Evolutionary conservation across 176 grass and related monocot genomes (phyloP).

Genomic region (Carex cristatella): DNA sequence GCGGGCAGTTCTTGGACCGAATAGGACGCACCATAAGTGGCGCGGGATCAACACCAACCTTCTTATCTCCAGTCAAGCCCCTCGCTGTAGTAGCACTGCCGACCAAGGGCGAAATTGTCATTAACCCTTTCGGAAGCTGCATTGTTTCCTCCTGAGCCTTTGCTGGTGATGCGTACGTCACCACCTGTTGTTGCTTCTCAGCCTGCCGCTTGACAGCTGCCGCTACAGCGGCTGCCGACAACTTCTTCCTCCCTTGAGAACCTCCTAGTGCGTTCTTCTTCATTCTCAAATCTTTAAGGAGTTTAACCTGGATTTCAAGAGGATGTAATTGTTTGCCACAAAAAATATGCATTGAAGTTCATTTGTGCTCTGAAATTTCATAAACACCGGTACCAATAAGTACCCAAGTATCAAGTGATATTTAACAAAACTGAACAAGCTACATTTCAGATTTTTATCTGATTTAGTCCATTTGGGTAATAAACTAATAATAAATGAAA

Average conservation of each 20-base stretch:
- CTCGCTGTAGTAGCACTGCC: constrained; percentile 14
- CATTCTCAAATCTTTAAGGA: constrained; percentile 16
- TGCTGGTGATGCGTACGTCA: background rate
- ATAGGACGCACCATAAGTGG: constrained; percentile 59
- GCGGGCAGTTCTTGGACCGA: constrained; percentile 92
- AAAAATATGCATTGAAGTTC: background rate
- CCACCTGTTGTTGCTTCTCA: constrained; percentile 36
- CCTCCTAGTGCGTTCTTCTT: background rate
- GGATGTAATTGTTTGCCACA: background rate
- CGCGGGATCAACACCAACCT: constrained; percentile 59
- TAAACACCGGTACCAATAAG: background rate
- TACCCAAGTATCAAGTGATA: background rate
- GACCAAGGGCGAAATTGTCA: constrained; percentile 75
- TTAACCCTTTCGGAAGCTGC: constrained; percentile 89
- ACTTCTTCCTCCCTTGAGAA: constrained; percentile 42
- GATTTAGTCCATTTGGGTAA: background rate
- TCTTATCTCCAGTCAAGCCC: constrained; percentile 32
- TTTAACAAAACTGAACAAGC: background rate
- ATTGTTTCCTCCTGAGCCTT: constrained; percentile 41
- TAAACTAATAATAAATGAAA: background rate
- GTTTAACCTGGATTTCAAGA: background rate
- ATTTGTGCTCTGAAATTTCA: background rate
- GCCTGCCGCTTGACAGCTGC: constrained; percentile 38
- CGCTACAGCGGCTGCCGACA: constrained; percentile 42
- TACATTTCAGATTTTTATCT: background rate